Percentiles rank a stretch among this genome's conserved stretches.
Conservation (phyloP, 495 filamentous ascomycete genomes). For the Margaritispora aquatica region DNA sequence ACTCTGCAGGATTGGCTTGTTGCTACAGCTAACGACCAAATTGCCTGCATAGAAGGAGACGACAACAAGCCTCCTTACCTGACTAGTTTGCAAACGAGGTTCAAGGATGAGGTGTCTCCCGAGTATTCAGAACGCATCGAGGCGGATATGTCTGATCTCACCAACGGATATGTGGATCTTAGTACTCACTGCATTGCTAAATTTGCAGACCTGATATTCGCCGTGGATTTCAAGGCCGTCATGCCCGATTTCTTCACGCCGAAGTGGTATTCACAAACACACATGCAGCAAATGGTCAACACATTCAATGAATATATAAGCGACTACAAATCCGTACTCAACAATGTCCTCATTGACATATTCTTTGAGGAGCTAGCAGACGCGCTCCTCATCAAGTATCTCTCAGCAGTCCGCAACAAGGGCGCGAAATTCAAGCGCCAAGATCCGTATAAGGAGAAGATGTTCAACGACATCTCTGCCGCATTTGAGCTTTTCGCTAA, state of each 20-base stretch:
- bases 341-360: conserved; percentile 81
- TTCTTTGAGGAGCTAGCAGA: conserved; percentile 86
- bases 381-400: conserved; percentile 79
- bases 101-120: conserved; percentile 70
- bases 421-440: conserved; percentile 79
- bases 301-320: conserved; percentile 92
- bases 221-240: conserved; percentile 73
- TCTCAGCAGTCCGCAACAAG: conserved; percentile 82
- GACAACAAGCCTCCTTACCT: conserved; percentile 69
- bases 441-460: conserved; percentile 81
- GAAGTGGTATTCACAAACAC: conserved; percentile 75
- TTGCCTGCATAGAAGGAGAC: conserved; percentile 86
- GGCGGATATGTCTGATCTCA: conserved; percentile 65
- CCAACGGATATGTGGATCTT: conserved; percentile 89
- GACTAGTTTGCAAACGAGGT: conserved; percentile 70
- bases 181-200: conserved; percentile 82
- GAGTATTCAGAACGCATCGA: conserved; percentile 68
- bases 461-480: conserved; percentile 81
- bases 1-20: conserved; percentile 88
- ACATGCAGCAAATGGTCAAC: conserved; percentile 81
- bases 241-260: conserved; percentile 86
- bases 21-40: conserved; percentile 97
- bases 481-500: conserved; percentile 72
- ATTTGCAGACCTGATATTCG: conserved; percentile 80
- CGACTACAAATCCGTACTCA: conserved; percentile 76